These are phyloP conservation scores for Annulohypoxylon truncatum DNA, from an alignment of 2,329 filamentous ascomycete species.

Conservation along the genomic window DNA sequence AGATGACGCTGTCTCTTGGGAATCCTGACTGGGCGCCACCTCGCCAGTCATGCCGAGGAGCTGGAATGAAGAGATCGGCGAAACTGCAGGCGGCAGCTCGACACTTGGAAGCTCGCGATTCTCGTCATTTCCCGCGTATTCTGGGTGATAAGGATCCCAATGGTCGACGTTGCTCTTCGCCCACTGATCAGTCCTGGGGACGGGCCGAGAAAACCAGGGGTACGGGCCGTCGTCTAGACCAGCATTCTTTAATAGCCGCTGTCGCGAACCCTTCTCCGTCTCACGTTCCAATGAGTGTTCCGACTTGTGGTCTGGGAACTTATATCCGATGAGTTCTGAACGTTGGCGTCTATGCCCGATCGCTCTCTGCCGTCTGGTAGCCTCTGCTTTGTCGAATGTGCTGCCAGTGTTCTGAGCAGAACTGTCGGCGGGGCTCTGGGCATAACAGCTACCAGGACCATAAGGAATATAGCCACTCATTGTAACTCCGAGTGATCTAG, in stretches of 20 bases:
- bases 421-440: too few species aligned
- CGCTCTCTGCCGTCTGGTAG: background rate
- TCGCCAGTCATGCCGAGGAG: background rate
- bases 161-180: background rate
- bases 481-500: background rate
- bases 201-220: background rate
- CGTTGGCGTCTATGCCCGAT: background rate
- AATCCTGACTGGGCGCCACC: background rate
- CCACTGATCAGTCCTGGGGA: background rate
- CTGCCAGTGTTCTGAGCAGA: background rate
- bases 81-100: background rate
- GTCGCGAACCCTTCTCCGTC: background rate
- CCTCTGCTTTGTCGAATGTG: background rate
- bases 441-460: background rate
- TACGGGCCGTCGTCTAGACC: background rate
- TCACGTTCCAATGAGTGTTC: background rate
- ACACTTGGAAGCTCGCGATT: background rate
- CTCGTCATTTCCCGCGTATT: background rate
- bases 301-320: background rate
- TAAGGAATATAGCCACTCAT: background rate
- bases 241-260: background rate
- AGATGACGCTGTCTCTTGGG: background rate
- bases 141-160: too few species aligned
- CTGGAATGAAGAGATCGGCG: background rate
- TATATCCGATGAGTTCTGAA: background rate